Percentiles rank a stretch among this genome's conserved stretches.
These are phyloP conservation scores for Rhynchosporium agropyri DNA, from an alignment of 2,329 filamentous ascomycete species.

Conservation along the genomic window DNA sequence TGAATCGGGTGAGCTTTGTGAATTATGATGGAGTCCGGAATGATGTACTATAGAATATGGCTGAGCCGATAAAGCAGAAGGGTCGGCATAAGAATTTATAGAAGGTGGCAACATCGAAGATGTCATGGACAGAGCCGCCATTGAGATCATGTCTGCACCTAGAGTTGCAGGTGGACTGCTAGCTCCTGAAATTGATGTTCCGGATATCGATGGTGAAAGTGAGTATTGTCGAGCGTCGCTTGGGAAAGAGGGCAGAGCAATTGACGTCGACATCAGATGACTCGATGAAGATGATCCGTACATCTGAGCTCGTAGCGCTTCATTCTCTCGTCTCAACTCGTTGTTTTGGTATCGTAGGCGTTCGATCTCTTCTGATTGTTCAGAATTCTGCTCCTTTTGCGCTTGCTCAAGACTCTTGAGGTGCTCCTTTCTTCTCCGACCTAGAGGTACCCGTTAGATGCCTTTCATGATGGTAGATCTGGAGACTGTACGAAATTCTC, in stretches of 20 bases:
- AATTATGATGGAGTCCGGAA: slow-evolving; percentile 43
- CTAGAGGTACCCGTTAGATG: slow-evolving; percentile 37
- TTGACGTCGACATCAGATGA: slow-evolving; percentile 36
- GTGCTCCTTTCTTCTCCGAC: slow-evolving; percentile 49
- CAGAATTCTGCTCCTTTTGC: slow-evolving; percentile 45
- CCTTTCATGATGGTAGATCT: slow-evolving; percentile 7
- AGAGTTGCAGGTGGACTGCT: slow-evolving; percentile 40
- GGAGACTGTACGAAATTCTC: slow-evolving; percentile 47
- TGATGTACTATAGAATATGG: slow-evolving; percentile 44
- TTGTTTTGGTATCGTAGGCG: slow-evolving; percentile 46
- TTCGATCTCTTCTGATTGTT: slow-evolving; percentile 47
- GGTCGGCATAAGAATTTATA: slow-evolving; percentile 41
- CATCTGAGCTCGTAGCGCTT: slow-evolving; percentile 43
- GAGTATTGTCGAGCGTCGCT: slow-evolving; percentile 40
- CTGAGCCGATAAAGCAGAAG: slow-evolving; percentile 39
- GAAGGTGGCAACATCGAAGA: slow-evolving; percentile 40
- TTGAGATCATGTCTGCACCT: slow-evolving; percentile 41
- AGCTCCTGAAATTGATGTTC: slow-evolving; percentile 39
- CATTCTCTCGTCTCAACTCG: slow-evolving; percentile 47
- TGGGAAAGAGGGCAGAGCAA: slow-evolving; percentile 30
- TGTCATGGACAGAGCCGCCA: slow-evolving; percentile 40
- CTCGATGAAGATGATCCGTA: slow-evolving; percentile 42
- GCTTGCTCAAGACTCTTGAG: slow-evolving; percentile 48
- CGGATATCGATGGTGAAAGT: slow-evolving; percentile 42
- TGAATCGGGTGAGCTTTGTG: slow-evolving; percentile 44